Percentiles rank a stretch among this genome's conserved stretches.
phyloP scores from a whole-genome alignment of 352 stramenopile species.

The Phytophthora citricola region DNA sequence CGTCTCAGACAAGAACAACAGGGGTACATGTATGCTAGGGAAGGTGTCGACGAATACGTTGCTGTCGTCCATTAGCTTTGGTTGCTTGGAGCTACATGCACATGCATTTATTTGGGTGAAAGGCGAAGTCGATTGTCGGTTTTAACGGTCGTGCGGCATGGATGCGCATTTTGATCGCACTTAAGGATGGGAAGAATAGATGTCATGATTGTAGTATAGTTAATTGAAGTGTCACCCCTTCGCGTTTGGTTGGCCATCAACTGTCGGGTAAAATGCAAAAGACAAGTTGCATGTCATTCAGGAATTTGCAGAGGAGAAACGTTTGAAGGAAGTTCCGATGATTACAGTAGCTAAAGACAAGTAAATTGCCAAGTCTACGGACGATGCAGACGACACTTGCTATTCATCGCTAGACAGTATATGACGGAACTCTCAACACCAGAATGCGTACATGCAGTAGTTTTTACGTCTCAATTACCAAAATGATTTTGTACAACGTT shows the following conservation, averaged over 20 bases:
- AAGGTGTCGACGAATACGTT: background rate
- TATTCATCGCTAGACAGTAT: conserved; percentile 91
- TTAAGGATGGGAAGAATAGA: conserved; percentile 22
- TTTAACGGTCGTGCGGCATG: background rate
- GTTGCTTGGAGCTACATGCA: no score
- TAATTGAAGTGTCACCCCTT: conserved; percentile 10
- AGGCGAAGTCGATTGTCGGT: no score
- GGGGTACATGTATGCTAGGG: background rate
- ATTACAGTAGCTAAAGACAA: conserved; percentile 77
- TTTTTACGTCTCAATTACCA: background rate
- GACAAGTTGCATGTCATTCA: conserved; percentile 7
- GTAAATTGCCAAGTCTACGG: conserved; percentile 49
- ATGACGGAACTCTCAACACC: conserved; percentile 63
- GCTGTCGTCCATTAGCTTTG: background rate
- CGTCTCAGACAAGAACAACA: conserved; percentile 1
- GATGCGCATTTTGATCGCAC: conserved; percentile 12
- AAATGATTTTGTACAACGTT: no score
- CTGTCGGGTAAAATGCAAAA: background rate
- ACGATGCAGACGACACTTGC: conserved; percentile 70
- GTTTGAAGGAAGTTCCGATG: conserved; percentile 43
- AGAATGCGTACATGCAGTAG: background rate
- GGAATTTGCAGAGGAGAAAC: conserved; percentile 4
- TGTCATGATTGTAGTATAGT: conserved; percentile 14
- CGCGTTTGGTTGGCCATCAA: conserved; percentile 32
- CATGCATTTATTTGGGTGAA: no score